These are phyloP conservation scores for Isatis lusitanica DNA, from an alignment of 441 rosid genomes.

Conservation along the genomic window DNA sequence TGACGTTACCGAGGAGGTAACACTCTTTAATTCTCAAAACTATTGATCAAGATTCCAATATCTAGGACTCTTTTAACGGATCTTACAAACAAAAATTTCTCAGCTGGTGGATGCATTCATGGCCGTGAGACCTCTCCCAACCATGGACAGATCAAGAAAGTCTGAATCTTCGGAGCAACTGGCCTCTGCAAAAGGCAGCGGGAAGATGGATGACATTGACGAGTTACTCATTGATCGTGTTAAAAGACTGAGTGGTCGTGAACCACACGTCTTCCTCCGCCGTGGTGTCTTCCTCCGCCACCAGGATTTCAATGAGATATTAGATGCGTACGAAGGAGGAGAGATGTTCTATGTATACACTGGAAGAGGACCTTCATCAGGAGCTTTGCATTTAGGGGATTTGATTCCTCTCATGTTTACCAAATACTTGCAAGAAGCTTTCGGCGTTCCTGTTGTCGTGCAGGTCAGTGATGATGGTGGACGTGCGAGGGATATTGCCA, in stretches of 20 bases:
- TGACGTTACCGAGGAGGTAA: too few relatives aligned
- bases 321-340: slow-evolving; percentile 79
- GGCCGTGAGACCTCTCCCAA: too few relatives aligned
- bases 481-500: slow-evolving; percentile 87
- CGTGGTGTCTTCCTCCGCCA: slow-evolving; percentile 67
- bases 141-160: too few relatives aligned
- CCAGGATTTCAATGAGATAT: slow-evolving; percentile 70
- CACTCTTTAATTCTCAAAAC: too few relatives aligned
- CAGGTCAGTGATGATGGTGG: slow-evolving; percentile 95
- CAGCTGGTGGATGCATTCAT: too few relatives aligned
- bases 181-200: slow-evolving; percentile 65
- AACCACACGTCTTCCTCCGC: slow-evolving; percentile 83
- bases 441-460: slow-evolving; percentile 86
- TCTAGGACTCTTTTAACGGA: too few relatives aligned
- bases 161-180: slow-evolving; percentile 50
- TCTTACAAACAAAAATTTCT: too few relatives aligned
- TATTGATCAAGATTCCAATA: too few relatives aligned
- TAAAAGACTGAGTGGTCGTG: slow-evolving; percentile 63
- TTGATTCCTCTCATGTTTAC: slow-evolving; percentile 97
- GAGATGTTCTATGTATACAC: slow-evolving; percentile 87
- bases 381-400: slow-evolving; percentile 87
- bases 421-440: slow-evolving; percentile 86
- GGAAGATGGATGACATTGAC: slow-evolving; percentile 41
- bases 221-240: slow-evolving; percentile 62
- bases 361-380: slow-evolving; percentile 96